Evolutionary conservation across 108 stramenopile species (phyloP).

Genomic region (Nitzschia sp.): DNA sequence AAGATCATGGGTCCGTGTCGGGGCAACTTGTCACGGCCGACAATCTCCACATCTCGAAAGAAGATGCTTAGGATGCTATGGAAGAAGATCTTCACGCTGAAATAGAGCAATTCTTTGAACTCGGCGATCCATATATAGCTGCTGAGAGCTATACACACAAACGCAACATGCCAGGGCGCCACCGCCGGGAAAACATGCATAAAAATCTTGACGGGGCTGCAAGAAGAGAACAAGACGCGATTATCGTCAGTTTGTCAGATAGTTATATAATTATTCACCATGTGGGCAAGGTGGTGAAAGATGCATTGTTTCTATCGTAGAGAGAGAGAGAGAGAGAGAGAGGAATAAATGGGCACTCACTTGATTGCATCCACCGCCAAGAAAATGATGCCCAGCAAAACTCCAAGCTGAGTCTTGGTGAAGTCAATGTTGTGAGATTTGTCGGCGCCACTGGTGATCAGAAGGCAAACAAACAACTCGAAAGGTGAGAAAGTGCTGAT

Average conservation of each 20-base stretch:
- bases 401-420: slow-evolving; percentile 85
- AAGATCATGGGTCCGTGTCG: slow-evolving; percentile 93
- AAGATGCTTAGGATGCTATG: slow-evolving; percentile 86
- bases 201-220: slow-evolving; percentile 89
- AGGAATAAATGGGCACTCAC: too few relatives aligned
- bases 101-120: slow-evolving; percentile 84
- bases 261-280: too few relatives aligned
- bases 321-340: too few relatives aligned
- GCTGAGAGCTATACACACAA: slow-evolving; percentile 58
- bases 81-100: slow-evolving; percentile 80
- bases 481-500: background rate
- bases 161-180: slow-evolving; percentile 79
- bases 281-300: too few relatives aligned
- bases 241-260: background rate
- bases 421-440: slow-evolving; percentile 55
- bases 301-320: too few relatives aligned
- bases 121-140: slow-evolving; percentile 79
- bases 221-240: background rate
- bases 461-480: background rate
- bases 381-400: slow-evolving; percentile 77
- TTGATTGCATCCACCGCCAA: slow-evolving; percentile 86
- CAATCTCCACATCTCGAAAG: slow-evolving; percentile 85
- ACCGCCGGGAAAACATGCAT: slow-evolving; percentile 79
- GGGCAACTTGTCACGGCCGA: slow-evolving; percentile 92
- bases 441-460: slow-evolving; percentile 27